These are phyloP conservation scores for Globisporangium irregulare DNA, from an alignment of 352 stramenopile genomes.

Conservation along the genomic window DNA sequence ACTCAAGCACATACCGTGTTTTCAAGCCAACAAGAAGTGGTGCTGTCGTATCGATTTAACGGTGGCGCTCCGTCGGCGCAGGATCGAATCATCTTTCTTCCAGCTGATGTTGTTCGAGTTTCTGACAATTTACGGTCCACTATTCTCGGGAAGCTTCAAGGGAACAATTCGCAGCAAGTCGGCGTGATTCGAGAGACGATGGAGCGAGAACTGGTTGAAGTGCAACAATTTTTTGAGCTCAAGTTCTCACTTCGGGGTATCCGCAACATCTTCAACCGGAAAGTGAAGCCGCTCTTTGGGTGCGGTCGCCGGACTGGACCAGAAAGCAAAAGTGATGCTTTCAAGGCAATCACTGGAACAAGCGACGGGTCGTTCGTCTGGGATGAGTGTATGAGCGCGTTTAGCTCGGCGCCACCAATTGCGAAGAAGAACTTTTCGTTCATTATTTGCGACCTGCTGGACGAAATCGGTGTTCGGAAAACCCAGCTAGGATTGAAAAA, in stretches of 20 bases:
- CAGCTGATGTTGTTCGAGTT: slow-evolving; percentile 41
- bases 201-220: slow-evolving; percentile 35
- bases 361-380: slow-evolving; percentile 35
- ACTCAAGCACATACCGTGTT: slow-evolving; percentile 9
- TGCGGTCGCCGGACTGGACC: slow-evolving; percentile 9
- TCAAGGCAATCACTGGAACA: slow-evolving; percentile 23
- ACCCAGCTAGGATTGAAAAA: slow-evolving; percentile 27
- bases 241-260: slow-evolving; percentile 23
- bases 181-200: slow-evolving; percentile 24
- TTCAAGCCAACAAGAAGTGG: slow-evolving; percentile 16
- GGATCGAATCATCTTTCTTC: slow-evolving; percentile 43
- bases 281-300: slow-evolving; percentile 21
- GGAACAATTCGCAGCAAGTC: slow-evolving; percentile 37
- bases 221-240: slow-evolving; percentile 31
- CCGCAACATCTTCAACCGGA: slow-evolving; percentile 22
- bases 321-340: slow-evolving; percentile 28
- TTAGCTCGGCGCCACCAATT: slow-evolving; percentile 19
- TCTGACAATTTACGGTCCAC: slow-evolving; percentile 43
- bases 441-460: slow-evolving; percentile 51
- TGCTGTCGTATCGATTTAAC: slow-evolving; percentile 37
- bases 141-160: slow-evolving; percentile 48
- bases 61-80: slow-evolving; percentile 20
- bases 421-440: slow-evolving; percentile 36
- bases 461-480: slow-evolving; percentile 40
- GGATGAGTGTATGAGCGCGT: slow-evolving; percentile 45